Evolutionary conservation across 352 stramenopile species (phyloP).

Genomic region (Lagenidium sp.): DNA sequence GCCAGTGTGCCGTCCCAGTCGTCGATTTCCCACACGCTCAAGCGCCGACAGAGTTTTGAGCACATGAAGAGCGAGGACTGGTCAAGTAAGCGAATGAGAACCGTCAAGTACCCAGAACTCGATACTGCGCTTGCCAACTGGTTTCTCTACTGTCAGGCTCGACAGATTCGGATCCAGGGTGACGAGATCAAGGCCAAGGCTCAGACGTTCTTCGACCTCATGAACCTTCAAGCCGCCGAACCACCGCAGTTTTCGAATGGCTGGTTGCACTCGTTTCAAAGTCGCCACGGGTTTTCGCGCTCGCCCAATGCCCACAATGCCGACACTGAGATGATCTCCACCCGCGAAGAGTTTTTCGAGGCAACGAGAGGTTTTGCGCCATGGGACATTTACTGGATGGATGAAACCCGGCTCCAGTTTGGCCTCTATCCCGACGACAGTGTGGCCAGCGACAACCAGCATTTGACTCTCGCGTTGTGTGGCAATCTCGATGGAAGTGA

Average conservation of each 20-base stretch:
- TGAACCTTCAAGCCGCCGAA: constrained; percentile 30
- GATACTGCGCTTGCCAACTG: constrained; percentile 74
- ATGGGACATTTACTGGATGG: constrained; percentile 67
- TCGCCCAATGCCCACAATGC: constrained; percentile 13
- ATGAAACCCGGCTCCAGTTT: constrained; percentile 57
- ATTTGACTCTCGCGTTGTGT: constrained; percentile 53
- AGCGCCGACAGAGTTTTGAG: constrained; percentile 56
- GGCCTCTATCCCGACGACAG: constrained; percentile 2
- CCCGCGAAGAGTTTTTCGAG: constrained; percentile 28
- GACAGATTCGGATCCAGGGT: constrained; percentile 45
- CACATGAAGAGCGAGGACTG: constrained; percentile 68
- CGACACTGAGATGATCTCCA: constrained; percentile 35
- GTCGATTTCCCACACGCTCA: constrained; percentile 77
- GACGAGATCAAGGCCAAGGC: constrained; percentile 73
- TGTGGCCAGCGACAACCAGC: constrained; percentile 2
- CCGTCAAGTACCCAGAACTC: constrained; percentile 68
- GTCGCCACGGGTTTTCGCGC: constrained; percentile 53
- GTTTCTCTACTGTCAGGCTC: constrained; percentile 65
- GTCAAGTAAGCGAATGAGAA: constrained; percentile 66
- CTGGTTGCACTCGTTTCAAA: constrained; percentile 81
- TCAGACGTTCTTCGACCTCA: constrained; percentile 51
- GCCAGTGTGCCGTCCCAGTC: constrained; percentile 62
- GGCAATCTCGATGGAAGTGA: constrained; percentile 64
- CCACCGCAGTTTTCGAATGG: constrained; percentile 81
- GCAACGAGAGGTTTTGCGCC: constrained; percentile 33